phyloP scores from a whole-genome alignment of 106 monocot genomes.

The Acorus gramineus region DNA sequence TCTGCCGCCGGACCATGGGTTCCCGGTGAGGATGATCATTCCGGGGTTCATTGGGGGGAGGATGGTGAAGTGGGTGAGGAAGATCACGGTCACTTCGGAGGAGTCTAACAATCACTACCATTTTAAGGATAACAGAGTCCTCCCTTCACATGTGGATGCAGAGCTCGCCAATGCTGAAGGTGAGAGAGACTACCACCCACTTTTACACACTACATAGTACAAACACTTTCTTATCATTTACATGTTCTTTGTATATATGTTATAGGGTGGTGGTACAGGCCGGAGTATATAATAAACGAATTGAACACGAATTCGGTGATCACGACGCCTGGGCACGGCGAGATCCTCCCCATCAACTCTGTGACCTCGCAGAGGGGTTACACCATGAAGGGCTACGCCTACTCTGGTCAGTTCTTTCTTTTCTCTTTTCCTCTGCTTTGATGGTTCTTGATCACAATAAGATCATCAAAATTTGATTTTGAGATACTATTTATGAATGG shows the following conservation, averaged over 20 bases:
- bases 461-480: too few species aligned
- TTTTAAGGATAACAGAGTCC: slow-evolving; percentile 68
- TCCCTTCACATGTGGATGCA: slow-evolving; percentile 72
- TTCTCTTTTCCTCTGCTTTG: not conserved
- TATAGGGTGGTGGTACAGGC: slow-evolving; percentile 97
- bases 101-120: slow-evolving; percentile 79
- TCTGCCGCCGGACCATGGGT: slow-evolving; percentile 81
- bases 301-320: slow-evolving; percentile 93
- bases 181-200: not conserved
- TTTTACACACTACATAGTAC: too few species aligned
- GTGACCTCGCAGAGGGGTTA: slow-evolving; percentile 37
- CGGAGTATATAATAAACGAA: slow-evolving; percentile 96
- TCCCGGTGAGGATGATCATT: slow-evolving; percentile 76
- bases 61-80: slow-evolving; percentile 95
- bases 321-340: slow-evolving; percentile 76
- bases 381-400: slow-evolving; percentile 71
- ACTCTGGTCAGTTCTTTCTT: slow-evolving; percentile 46
- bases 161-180: slow-evolving; percentile 71
- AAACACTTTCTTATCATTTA: too few species aligned
- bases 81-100: slow-evolving; percentile 46
- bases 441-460: too few species aligned
- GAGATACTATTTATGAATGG: too few species aligned
- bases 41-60: slow-evolving; percentile 90
- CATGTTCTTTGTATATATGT: too few species aligned
- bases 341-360: slow-evolving; percentile 64